phyloP scores from a whole-genome alignment of 2,329 filamentous ascomycete species.

The Neodidymelliopsis sp. region DNA sequence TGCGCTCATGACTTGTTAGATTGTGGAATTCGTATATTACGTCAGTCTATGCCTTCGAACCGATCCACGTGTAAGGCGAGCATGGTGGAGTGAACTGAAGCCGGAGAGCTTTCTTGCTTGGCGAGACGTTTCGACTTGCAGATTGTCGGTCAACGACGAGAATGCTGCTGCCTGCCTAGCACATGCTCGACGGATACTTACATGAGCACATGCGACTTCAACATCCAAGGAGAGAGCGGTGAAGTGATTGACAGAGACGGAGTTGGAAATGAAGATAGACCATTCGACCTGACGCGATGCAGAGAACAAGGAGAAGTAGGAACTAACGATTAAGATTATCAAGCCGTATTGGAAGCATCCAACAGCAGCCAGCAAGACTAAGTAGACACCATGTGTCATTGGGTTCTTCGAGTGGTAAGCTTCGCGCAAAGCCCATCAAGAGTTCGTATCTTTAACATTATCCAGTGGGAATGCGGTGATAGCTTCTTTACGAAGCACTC shows the following conservation, averaged over 20 bases:
- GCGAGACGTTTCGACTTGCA: too few species aligned
- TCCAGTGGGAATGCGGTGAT: conserved; percentile 37
- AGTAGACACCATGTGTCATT: conserved; percentile 36
- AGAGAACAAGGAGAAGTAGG: too few species aligned
- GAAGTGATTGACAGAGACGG: not conserved
- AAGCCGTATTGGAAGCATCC: not conserved
- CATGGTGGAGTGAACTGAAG: not conserved
- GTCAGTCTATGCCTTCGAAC: too few species aligned
- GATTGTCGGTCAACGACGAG: conserved; percentile 1
- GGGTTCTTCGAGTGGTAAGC: conserved; percentile 21
- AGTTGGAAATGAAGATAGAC: not conserved
- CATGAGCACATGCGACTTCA: not conserved
- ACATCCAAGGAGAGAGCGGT: not conserved
- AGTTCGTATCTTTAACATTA: conserved; percentile 6
- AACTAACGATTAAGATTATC: not conserved
- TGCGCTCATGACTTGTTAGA: too few species aligned
- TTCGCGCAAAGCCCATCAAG: not conserved
- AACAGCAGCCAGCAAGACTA: not conserved
- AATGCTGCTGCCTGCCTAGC: not conserved
- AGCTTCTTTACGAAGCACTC: conserved; percentile 40
- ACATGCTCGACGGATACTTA: not conserved
- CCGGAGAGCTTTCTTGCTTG: too few species aligned
- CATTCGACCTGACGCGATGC: not conserved
- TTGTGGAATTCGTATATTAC: too few species aligned
- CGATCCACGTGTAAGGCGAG: too few species aligned